Evolutionary conservation across 2,329 filamentous ascomycete genomes (phyloP).

Genomic region (Dichotomopilus funicola): DNA sequence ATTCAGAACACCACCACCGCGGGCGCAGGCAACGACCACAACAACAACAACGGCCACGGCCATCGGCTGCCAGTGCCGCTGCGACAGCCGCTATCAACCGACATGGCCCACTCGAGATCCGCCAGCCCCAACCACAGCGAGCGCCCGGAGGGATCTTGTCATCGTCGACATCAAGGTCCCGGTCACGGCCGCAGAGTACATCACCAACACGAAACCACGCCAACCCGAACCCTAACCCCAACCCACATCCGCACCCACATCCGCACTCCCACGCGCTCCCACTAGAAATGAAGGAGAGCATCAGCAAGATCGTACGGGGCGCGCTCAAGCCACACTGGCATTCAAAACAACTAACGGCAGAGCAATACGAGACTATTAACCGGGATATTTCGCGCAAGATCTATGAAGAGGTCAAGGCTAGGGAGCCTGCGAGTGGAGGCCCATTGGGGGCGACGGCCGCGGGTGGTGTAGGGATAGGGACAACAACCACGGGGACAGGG

Average conservation of each 20-base stretch:
- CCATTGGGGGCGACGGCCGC: too few relatives aligned
- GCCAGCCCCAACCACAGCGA: constrained; percentile 46
- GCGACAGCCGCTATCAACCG: not conserved
- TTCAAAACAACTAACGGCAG: constrained; percentile 70
- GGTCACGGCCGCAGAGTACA: constrained; percentile 48
- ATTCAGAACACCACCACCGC: constrained; percentile 25
- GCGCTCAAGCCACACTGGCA: constrained; percentile 79
- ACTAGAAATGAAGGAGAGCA: constrained; percentile 76
- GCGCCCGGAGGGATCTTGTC: constrained; percentile 36
- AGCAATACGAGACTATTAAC: constrained; percentile 91
- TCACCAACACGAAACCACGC: constrained; percentile 55
- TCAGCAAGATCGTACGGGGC: constrained; percentile 80
- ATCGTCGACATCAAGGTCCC: too few relatives aligned
- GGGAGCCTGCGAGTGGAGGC: constrained; percentile 37
- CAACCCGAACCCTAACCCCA: too few relatives aligned
- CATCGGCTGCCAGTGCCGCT: not conserved
- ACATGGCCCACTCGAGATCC: constrained; percentile 39
- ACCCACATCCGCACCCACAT: too few relatives aligned
- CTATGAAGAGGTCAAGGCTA: constrained; percentile 62
- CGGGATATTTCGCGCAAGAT: constrained; percentile 80
- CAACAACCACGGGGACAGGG: too few relatives aligned
- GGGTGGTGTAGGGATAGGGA: too few relatives aligned
- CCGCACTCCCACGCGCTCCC: constrained; percentile 44
- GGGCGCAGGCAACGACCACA: not conserved
- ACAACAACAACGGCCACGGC: too few relatives aligned